Conservation (phyloP, 2,329 filamentous ascomycete species). For the Cladosporium sp. region DNA sequence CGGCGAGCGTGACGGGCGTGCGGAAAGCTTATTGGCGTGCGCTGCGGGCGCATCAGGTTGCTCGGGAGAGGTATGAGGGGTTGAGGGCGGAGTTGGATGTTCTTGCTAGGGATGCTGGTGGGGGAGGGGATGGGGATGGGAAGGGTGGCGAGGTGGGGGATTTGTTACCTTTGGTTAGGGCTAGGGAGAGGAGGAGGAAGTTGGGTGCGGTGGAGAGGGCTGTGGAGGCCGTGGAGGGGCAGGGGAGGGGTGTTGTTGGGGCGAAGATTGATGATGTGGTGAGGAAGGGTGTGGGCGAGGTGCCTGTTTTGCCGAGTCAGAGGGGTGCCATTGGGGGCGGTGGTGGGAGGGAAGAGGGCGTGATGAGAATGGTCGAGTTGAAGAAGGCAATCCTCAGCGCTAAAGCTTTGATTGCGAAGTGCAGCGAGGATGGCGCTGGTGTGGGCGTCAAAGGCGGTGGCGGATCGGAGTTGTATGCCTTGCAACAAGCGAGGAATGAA, state of each 20-base stretch:
- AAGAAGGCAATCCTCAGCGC: slow-evolving; percentile 28
- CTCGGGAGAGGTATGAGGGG: slow-evolving; percentile 26
- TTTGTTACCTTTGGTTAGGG: slow-evolving; percentile 6
- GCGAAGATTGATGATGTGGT: slow-evolving; percentile 22
- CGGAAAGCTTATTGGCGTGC: slow-evolving; percentile 29
- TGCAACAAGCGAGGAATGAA: slow-evolving; percentile 28
- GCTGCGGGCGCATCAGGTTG: slow-evolving; percentile 25
- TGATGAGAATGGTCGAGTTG: slow-evolving; percentile 23
- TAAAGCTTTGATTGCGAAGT: slow-evolving; percentile 20
- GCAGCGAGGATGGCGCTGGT: neutral
- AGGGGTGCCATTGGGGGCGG: neutral
- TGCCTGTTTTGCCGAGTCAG: slow-evolving; percentile 23
- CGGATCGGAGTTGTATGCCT: slow-evolving; percentile 21
- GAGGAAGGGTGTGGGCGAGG: slow-evolving; percentile 24
- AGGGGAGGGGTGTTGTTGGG: neutral
- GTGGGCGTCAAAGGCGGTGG: slow-evolving; percentile 7
- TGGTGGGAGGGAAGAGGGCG: slow-evolving; percentile 20
- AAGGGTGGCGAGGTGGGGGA: neutral
- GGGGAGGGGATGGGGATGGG: neutral
- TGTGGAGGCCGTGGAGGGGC: slow-evolving; percentile 2
- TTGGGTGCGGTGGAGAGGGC: slow-evolving; percentile 6
- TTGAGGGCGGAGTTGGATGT: slow-evolving; percentile 25
- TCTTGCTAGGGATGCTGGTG: neutral
- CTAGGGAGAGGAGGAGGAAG: slow-evolving; percentile 5
- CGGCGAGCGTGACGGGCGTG: slow-evolving; percentile 22